Evolutionary conservation across 768 basidiomycete species (phyloP).

Genomic region (Vararia minispora): DNA sequence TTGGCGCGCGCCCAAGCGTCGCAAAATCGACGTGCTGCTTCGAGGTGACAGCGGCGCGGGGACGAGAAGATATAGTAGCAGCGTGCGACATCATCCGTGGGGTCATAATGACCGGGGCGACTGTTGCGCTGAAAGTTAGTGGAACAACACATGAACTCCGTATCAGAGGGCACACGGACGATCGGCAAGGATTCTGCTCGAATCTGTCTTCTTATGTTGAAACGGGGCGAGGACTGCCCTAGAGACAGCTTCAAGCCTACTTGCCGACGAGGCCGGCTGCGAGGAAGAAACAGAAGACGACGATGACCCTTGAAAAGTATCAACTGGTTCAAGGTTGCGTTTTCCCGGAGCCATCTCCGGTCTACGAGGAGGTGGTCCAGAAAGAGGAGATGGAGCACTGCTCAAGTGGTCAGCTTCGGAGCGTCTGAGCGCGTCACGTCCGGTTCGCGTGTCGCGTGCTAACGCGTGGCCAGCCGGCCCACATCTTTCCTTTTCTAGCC

Average conservation of each 20-base stretch:
- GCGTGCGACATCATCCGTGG: conserved; percentile 69
- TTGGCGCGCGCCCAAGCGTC: conserved; percentile 68
- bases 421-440: too few relatives aligned
- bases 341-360: too few relatives aligned
- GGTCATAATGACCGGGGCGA: conserved; percentile 86
- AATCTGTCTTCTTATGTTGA: conserved; percentile 47
- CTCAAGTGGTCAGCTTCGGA: too few relatives aligned
- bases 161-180: conserved; percentile 32
- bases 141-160: conserved; percentile 5
- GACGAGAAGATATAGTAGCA: conserved; percentile 50
- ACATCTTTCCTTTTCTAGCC: too few relatives aligned
- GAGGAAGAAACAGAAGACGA: conserved; percentile 1
- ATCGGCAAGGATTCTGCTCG: conserved; percentile 63
- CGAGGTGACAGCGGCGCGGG: conserved; percentile 25
- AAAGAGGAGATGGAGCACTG: too few relatives aligned
- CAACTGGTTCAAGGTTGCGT: too few relatives aligned
- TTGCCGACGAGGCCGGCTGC: conserved; percentile 15
- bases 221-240: conserved; percentile 67
- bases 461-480: too few relatives aligned
- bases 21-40: conserved; percentile 54
- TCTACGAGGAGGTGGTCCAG: too few relatives aligned
- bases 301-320: too few relatives aligned
- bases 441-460: too few relatives aligned
- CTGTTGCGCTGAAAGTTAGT: conserved; percentile 23
- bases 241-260: conserved; percentile 46